Evolutionary conservation across 805 yeast genomes (phyloP).

Genomic region (Metschnikowia henanensis): DNA sequence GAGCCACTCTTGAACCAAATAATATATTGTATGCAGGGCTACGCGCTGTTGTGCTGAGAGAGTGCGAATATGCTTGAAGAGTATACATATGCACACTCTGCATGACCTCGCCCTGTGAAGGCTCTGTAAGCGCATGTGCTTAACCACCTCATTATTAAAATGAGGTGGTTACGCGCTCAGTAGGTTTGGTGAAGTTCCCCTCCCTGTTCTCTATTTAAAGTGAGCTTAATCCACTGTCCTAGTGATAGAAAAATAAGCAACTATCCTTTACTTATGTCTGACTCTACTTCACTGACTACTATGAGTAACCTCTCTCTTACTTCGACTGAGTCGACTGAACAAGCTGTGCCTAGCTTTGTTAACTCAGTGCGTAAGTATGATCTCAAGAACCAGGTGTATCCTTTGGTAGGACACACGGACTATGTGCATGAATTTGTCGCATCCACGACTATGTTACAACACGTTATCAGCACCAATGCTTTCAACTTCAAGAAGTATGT

Average conservation of each 20-base stretch:
- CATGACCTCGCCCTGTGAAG: too few relatives aligned
- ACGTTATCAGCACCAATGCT: not conserved
- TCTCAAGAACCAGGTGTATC: not conserved
- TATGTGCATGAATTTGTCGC: not conserved
- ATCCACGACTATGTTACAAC: conserved; percentile 1
- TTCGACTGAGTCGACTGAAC: not conserved
- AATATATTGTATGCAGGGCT: too few relatives aligned
- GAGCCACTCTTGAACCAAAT: too few relatives aligned
- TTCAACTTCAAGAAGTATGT: not conserved
- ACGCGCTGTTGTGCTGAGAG: too few relatives aligned
- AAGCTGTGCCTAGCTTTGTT: not conserved
- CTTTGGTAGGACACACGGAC: not conserved
- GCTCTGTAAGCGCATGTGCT: too few relatives aligned
- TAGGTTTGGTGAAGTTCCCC: too few relatives aligned
- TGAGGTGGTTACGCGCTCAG: too few relatives aligned
- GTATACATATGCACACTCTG: too few relatives aligned
- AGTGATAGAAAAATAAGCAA: not conserved
- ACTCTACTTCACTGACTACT: not conserved
- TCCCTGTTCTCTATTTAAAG: too few relatives aligned
- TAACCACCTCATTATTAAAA: too few relatives aligned
- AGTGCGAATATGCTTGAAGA: too few relatives aligned
- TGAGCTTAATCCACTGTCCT: not conserved
- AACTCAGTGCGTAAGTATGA: conserved; percentile 2
- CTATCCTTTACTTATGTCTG: not conserved
- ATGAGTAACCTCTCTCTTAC: conserved; percentile 1